Conservation (phyloP, 2,329 filamentous ascomycete genomes). For the Cladobotryum protrusum region DNA sequence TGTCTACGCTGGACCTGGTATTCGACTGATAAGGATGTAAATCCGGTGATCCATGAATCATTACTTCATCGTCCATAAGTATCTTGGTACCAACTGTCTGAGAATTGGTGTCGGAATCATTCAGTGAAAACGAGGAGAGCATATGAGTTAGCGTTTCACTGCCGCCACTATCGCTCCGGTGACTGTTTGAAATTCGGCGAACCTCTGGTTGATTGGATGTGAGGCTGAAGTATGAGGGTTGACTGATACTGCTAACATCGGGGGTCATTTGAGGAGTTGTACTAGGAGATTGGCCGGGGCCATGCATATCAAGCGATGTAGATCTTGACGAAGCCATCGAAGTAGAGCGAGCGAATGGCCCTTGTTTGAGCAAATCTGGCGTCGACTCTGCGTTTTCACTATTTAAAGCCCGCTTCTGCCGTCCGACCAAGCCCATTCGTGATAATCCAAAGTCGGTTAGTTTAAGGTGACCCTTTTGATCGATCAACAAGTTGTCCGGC, state of each 20-base stretch:
- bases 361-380: constrained; percentile 86
- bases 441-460: constrained; percentile 96
- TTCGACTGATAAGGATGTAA: constrained; percentile 43
- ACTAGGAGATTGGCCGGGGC: constrained; percentile 65
- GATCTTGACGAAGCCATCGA: constrained; percentile 89
- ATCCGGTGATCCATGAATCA: constrained; percentile 71
- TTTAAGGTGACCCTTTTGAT: constrained; percentile 93
- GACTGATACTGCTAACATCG: constrained; percentile 56
- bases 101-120: constrained; percentile 47
- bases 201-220: constrained; percentile 52
- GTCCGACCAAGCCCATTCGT: constrained; percentile 91
- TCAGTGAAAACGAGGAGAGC: constrained; percentile 72
- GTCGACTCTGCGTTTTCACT: constrained; percentile 71
- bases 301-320: constrained; percentile 83
- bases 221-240: constrained; percentile 91
- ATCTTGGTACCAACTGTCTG: constrained; percentile 45
- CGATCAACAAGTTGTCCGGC: constrained; percentile 94
- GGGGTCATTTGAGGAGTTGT: constrained; percentile 85
- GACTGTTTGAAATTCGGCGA: constrained; percentile 63
- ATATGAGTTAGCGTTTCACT: constrained; percentile 80
- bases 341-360: constrained; percentile 77
- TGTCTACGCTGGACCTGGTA: constrained; percentile 28
- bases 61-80: constrained; percentile 69
- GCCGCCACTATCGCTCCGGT: constrained; percentile 86
- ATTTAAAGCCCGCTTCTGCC: constrained; percentile 88